phyloP scores from a whole-genome alignment of 2,329 filamentous ascomycete species.

The Penicillium verrucosum region DNA sequence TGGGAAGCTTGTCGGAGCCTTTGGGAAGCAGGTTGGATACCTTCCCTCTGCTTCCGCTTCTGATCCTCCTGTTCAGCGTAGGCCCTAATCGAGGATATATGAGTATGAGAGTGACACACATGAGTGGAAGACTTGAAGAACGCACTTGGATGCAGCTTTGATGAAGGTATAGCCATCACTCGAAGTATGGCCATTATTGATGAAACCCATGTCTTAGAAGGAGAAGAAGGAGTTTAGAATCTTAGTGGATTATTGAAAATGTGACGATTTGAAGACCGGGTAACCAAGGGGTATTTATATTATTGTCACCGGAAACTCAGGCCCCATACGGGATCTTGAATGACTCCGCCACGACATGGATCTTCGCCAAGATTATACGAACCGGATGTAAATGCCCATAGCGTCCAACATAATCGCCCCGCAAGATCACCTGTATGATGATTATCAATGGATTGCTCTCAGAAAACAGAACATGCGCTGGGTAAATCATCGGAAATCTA shows the following conservation, averaged over 20 bases:
- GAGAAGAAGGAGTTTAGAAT: neutral
- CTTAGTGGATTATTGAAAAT: neutral
- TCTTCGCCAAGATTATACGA: neutral
- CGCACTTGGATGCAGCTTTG: conserved; percentile 12
- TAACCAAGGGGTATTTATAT: neutral
- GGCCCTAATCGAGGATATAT: neutral
- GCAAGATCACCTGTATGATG: too few relatives aligned
- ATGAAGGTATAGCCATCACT: conserved; percentile 7
- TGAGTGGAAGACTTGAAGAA: neutral
- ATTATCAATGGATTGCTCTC: neutral
- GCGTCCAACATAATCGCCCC: neutral
- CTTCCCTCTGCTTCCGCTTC: neutral
- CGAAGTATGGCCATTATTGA: conserved; percentile 6
- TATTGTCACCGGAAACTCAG: neutral
- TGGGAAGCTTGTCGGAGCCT: neutral
- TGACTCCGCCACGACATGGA: neutral
- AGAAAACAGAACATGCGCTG: neutral
- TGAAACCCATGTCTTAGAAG: conserved; percentile 5
- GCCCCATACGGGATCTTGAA: neutral
- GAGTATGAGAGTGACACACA: neutral
- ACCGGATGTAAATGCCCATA: neutral
- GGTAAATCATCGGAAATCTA: neutral
- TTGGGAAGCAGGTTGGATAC: neutral
- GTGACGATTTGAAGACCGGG: neutral
- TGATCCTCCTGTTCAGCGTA: neutral